phyloP scores from a whole-genome alignment of 2,329 filamentous ascomycete genomes.

The Biscogniauxia sp. region DNA sequence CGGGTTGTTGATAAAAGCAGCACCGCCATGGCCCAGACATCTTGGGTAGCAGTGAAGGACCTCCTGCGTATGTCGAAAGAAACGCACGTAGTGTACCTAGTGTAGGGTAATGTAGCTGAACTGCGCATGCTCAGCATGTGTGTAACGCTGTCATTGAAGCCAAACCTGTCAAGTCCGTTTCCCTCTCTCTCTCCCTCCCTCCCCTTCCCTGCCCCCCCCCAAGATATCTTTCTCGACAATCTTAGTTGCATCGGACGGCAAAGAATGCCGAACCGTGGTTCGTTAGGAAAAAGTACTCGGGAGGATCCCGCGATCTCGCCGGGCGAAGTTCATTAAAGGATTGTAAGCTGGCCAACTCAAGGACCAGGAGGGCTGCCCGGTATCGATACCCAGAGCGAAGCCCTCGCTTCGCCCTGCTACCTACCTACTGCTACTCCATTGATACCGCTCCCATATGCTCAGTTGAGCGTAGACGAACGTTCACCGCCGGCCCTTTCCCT shows the following conservation, averaged over 20 bases:
- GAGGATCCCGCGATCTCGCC: slow-evolving; percentile 4
- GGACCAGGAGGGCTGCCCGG: not conserved
- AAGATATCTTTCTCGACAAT: not conserved
- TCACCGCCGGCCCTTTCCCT: not conserved
- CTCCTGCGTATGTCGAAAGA: not conserved
- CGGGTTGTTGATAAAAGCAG: not conserved
- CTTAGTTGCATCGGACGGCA: not conserved
- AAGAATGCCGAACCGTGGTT: slow-evolving; percentile 5
- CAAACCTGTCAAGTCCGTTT: not conserved
- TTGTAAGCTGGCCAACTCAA: not conserved
- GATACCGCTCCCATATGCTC: not conserved
- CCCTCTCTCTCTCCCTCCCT: no score
- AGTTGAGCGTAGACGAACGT: not conserved
- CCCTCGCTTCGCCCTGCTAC: not conserved
- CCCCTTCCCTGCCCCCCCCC: no score
- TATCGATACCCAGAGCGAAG: not conserved
- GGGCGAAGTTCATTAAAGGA: not conserved
- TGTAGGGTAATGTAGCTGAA: not conserved
- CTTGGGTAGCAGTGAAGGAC: not conserved
- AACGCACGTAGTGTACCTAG: not conserved
- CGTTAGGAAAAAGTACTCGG: not conserved
- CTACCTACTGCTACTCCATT: not conserved
- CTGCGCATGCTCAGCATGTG: not conserved
- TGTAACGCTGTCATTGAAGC: not conserved
- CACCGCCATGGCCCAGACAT: not conserved